Evolutionary conservation across 2,329 filamentous ascomycete genomes (phyloP), one percentile per base, ranked within the genome.

Genomic region (Colletotrichum cordylinicola): DNA sequence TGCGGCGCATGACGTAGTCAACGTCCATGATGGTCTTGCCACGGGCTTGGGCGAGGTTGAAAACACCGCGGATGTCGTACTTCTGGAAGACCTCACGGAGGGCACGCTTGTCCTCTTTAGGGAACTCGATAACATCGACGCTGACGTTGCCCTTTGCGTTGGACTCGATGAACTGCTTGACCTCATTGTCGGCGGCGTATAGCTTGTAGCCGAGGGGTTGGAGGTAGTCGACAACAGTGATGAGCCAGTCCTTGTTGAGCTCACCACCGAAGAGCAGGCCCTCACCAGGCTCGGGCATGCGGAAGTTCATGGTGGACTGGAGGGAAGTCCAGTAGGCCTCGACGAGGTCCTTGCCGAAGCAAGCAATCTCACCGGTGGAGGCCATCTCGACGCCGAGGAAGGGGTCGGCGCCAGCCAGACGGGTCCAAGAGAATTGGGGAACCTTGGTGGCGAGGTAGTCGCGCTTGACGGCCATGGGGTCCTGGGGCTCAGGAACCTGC

Each of bases 241-340:
- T 91, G 74, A 99, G 90, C 86, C 92, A 92, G 76, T 93, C 85
- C 85, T 93, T 93, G 79, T 88, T 89, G 77, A 92, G 87, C 84
- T 98, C 95, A 80, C 97, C 97, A 78, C 97, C 97, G 79, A 99
- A 95, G 69, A 99, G 93, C 75, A 99, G 93, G 87, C 97, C 96
- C 90, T 98, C 96, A 79, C 97, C 97, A 69, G 96, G 95, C 85
- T 98, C 94, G 58, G 97, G 97, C 82, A 98, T 92, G 80, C 96
- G 95, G 95, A 98, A 98, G 92, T 98, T 99, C 96, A 98, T 99
- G 81, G 95, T 96, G 24, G 95, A 97, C 87, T 99, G 97, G 77
- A 98, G 90, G 21, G 96, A 98, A 31, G 96, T 91, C 97, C 97
- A 99, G 92, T 99, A 99, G 70, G 97, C 97, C 85, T 99, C 97